Evolutionary conservation across 2,329 filamentous ascomycete species (phyloP), one percentile per base, ranked within the genome.

Genomic region (Zymoseptoria tritici): DNA sequence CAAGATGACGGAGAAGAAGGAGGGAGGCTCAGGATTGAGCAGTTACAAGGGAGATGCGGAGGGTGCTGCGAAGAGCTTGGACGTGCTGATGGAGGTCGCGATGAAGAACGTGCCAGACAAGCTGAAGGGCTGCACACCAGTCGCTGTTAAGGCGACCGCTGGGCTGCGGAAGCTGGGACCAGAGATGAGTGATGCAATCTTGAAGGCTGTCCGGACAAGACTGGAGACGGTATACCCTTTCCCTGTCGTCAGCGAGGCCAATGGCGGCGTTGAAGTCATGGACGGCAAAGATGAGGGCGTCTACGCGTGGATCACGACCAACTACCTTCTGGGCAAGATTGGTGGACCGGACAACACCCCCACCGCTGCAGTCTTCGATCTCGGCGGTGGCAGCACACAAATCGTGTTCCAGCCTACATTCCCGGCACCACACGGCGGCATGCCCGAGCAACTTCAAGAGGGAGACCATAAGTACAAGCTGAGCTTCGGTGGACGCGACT

Each of bases 381-480:
- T 99, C 54, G 94, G 94, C 64, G 94, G 94, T 49, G 86, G 94
- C 57, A 97, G 92, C 21, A 99, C 95, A 13, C 94, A 99, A 79
- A 97, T 99, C 72, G 95, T 99, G 67, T 99, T 97, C 76, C 86
- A 99, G 80, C 95, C 95, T 21, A 96, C 88, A 56, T 99, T 96
- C 78, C 88, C 90, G 73, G 83, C 83, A 59, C 76, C 83, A 58
- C 79, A 82, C 55, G 89, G 90, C 63, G 92, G 91, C 61, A 89
- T 97, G 81, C 92, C 92, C 0, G 87, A 90, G 73, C 88, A 87
- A 74, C 83, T 99, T 70, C 83, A 87, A 19, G 88, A 92, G 51
- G 94, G 94, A 59, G 92, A 97, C 72, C 94, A 99, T 84, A 97
- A 96, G 78, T 99, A 97, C 78, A 83, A 87, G 56, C 86, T 99